Evolutionary conservation across 441 rosid genomes (phyloP).

Genomic region (Gossypium davidsonii): DNA sequence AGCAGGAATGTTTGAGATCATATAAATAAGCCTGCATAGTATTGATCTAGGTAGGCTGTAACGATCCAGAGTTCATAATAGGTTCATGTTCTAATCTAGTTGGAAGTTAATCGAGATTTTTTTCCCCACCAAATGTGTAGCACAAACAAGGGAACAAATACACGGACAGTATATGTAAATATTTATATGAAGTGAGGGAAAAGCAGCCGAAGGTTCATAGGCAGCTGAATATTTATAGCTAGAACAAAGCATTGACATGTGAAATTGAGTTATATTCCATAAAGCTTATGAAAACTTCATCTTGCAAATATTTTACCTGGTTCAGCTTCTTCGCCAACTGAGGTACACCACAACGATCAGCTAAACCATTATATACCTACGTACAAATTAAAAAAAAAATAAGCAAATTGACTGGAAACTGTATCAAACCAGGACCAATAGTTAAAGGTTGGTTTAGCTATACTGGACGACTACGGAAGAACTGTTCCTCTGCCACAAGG

Average conservation of each 20-base stretch:
- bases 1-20: background rate
- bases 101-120: background rate
- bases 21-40: background rate
- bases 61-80: background rate
- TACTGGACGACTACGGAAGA: constrained; percentile 93
- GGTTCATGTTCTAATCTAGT: background rate
- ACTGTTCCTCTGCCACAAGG: constrained; percentile 79
- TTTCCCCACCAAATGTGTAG: background rate
- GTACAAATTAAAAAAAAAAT: background rate
- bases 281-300: background rate
- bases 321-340: constrained; percentile 88
- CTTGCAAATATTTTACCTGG: constrained; percentile 39
- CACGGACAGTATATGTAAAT: background rate
- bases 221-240: background rate
- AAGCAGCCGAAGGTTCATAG: background rate
- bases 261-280: background rate
- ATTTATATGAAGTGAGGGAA: background rate
- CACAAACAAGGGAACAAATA: background rate
- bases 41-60: background rate
- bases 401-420: background rate
- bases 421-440: constrained; percentile 7
- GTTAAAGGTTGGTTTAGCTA: constrained; percentile 21
- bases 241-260: background rate
- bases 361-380: constrained; percentile 71
- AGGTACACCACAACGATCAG: constrained; percentile 87